Percentiles rank a stretch among this genome's conserved stretches.
Conservation (phyloP, 2,329 filamentous ascomycete species). For the Exophiala viscosa region DNA sequence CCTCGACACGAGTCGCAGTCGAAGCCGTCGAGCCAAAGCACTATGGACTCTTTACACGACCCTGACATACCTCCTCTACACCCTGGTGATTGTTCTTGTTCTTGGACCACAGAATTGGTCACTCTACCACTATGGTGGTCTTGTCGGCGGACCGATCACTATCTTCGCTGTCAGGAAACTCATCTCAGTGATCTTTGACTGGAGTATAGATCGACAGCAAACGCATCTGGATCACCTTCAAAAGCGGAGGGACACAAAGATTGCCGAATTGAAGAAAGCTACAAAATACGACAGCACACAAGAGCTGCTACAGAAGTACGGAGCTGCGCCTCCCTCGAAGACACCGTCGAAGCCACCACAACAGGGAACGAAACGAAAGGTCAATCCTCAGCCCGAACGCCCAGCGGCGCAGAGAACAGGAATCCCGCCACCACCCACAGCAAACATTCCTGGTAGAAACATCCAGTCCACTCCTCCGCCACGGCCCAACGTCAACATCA, state of each 20-base stretch:
- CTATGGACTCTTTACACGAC: conserved; percentile 86
- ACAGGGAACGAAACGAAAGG: conserved; percentile 29
- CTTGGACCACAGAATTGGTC: conserved; percentile 79
- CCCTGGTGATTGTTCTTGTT: conserved; percentile 76
- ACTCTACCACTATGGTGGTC: conserved; percentile 69
- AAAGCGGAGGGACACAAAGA: conserved; percentile 77
- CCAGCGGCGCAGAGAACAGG: conserved; percentile 46
- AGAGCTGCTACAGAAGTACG: conserved; percentile 91
- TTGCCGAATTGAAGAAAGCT: conserved; percentile 88
- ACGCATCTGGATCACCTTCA: conserved; percentile 69
- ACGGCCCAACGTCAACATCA: conserved; percentile 12
- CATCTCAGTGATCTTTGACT: conserved; percentile 71
- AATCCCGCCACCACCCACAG: conserved; percentile 60
- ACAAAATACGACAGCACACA: conserved; percentile 96
- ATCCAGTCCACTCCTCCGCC: conserved; percentile 33
- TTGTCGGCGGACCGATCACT: conserved; percentile 74
- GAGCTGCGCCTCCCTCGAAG: conserved; percentile 56
- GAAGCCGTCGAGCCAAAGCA: conserved; percentile 73
- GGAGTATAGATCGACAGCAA: conserved; percentile 68
- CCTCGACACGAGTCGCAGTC: conserved; percentile 69
- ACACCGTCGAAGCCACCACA: conserved; percentile 29
- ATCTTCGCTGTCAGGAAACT: conserved; percentile 71
- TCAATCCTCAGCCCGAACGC: conserved; percentile 30
- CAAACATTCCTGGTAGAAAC: conserved; percentile 54
- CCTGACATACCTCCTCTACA: conserved; percentile 85